Evolutionary conservation across 78 protist genomes (phyloP).

Genomic region (Dictyostelium brefeldianum): DNA sequence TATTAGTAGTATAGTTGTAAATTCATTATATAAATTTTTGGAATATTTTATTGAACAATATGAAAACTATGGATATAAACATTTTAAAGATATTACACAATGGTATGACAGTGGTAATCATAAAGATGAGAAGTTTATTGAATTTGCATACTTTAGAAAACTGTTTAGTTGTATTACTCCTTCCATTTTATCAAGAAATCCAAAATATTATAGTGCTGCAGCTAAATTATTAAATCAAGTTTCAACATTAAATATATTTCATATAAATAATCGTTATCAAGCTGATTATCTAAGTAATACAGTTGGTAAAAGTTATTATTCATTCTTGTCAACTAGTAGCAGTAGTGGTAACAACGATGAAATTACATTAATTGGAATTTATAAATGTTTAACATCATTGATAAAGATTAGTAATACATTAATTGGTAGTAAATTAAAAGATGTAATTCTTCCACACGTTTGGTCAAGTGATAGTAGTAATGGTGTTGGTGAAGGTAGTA

Average conservation of each 20-base stretch:
- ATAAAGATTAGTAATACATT: conserved; percentile 20
- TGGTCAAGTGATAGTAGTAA: background rate
- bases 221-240: conserved; percentile 13
- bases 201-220: background rate
- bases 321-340: background rate
- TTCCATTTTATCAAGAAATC: background rate
- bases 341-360: background rate
- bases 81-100: background rate
- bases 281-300: background rate
- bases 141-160: conserved; percentile 53
- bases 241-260: conserved; percentile 32
- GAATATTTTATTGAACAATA: conserved; percentile 2
- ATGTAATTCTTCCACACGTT: conserved; percentile 4
- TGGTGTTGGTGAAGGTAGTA: background rate
- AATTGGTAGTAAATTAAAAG: conserved; percentile 1
- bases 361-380: conserved; percentile 7
- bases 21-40: background rate
- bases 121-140: conserved; percentile 28
- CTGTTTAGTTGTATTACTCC: background rate
- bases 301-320: background rate
- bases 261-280: conserved; percentile 17
- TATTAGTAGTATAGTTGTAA: background rate
- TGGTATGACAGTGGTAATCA: background rate
- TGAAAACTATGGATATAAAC: background rate
- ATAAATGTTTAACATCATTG: conserved; percentile 8